These are phyloP conservation scores for Gentiana macrophylla DNA, from an alignment of 257 asterid species.

Conservation along the genomic window DNA sequence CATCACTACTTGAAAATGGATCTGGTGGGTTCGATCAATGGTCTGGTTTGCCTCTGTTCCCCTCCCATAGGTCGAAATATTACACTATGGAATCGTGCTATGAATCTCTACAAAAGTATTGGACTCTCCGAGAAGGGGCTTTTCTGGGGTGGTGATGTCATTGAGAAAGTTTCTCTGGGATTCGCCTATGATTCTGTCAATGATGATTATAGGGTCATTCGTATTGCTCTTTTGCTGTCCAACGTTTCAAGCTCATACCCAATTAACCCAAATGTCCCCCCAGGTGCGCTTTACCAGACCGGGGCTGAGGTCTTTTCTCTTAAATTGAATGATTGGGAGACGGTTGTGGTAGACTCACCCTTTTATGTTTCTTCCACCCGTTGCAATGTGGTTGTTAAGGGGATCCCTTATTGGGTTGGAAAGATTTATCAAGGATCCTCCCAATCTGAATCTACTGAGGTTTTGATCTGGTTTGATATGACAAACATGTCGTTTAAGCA, in stretches of 20 bases:
- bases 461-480: background rate
- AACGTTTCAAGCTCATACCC: too few species aligned
- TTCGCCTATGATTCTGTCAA: constrained; percentile 1
- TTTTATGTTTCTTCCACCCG: background rate
- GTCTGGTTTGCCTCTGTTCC: background rate
- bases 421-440: background rate
- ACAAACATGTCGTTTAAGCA: background rate
- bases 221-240: background rate
- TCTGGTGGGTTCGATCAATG: constrained; percentile 1
- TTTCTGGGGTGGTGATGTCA: too few species aligned
- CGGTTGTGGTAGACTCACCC: background rate
- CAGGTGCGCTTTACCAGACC: background rate
- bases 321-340: background rate
- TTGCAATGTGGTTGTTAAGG: background rate
- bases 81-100: background rate
- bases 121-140: background rate
- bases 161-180: background rate
- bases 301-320: background rate
- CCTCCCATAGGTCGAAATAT: background rate
- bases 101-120: background rate
- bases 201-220: background rate
- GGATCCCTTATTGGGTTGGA: background rate
- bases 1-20: background rate
- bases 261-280: too few species aligned
- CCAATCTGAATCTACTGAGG: background rate